Conservation (phyloP, 2,329 filamentous ascomycete genomes). For the Neopestalotiopsis clavispora region DNA sequence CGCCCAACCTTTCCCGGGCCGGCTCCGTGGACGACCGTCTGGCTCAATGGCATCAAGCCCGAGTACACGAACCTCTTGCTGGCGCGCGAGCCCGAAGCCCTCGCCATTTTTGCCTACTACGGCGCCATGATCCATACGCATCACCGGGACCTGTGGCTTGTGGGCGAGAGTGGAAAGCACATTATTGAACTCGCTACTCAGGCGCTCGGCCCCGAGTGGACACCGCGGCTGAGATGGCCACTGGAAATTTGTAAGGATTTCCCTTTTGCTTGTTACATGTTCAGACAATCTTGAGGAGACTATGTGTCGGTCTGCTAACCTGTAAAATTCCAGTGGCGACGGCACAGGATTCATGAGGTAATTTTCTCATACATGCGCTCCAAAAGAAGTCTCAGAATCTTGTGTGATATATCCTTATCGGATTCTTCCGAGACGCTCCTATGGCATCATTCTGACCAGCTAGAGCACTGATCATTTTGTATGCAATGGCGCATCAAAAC, state of each 20-base stretch:
- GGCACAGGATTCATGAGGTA: background rate
- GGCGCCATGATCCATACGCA: constrained; percentile 32
- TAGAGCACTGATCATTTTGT: too few species aligned
- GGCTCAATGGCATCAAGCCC: background rate
- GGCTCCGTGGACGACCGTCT: background rate
- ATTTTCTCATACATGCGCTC: background rate
- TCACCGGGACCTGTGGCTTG: constrained; percentile 31
- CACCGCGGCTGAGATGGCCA: constrained; percentile 13
- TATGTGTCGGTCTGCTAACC: background rate
- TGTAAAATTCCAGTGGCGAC: background rate
- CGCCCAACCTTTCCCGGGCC: constrained; percentile 10
- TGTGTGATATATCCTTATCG: background rate
- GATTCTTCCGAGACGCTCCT: too few species aligned
- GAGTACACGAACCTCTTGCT: constrained; percentile 26
- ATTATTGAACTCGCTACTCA: constrained; percentile 4
- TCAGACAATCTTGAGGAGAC: background rate
- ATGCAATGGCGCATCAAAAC: too few species aligned
- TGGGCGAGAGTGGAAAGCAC: constrained; percentile 22
- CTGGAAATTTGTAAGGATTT: background rate
- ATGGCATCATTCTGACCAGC: too few species aligned
- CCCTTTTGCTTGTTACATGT: too few species aligned
- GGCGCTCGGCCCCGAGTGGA: constrained; percentile 1
- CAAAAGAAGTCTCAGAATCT: background rate
- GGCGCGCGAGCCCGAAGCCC: constrained; percentile 27
- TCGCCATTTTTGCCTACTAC: constrained; percentile 35